These are phyloP conservation scores for Osmanthus fragrans DNA, from an alignment of 257 asterid species.

Conservation along the genomic window DNA sequence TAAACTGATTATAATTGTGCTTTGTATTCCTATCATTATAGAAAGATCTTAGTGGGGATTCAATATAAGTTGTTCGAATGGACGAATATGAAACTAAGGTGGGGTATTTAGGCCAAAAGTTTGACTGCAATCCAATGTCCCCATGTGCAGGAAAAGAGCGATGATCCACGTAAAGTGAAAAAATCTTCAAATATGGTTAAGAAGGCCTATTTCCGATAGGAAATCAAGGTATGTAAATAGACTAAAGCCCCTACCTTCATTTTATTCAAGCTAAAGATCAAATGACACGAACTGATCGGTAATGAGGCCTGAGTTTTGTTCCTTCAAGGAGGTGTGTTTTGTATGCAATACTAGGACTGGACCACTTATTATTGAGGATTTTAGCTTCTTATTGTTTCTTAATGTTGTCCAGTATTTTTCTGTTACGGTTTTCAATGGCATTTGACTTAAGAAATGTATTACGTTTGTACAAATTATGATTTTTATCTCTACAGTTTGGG, in stretches of 20 bases:
- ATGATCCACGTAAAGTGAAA: conserved; percentile 19
- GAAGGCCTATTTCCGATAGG: conserved; percentile 30
- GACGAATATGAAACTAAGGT: not conserved
- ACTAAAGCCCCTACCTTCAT: not conserved
- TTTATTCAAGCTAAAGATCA: not conserved
- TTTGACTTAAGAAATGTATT: not conserved
- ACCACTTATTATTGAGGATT: not conserved
- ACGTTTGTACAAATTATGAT: not conserved
- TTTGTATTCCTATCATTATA: not conserved
- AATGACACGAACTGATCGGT: not conserved
- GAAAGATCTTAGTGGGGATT: not conserved
- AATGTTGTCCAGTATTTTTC: not conserved
- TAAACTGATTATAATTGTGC: not conserved
- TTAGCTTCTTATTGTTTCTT: not conserved
- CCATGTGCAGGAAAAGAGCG: conserved; percentile 29
- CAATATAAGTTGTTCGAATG: not conserved
- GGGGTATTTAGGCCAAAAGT: not conserved
- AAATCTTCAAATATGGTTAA: conserved; percentile 19
- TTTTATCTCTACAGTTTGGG: not conserved
- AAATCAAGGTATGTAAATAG: conserved; percentile 10
- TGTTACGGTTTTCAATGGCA: not conserved
- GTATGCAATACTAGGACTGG: not conserved
- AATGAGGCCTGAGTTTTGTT: not conserved
- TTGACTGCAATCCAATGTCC: not conserved
- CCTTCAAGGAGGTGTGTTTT: not conserved